A percentile compares a stretch with the other conserved stretches of the same genome.
phyloP scores from a whole-genome alignment of 768 basidiomycete species.

The Russula sp. region DNA sequence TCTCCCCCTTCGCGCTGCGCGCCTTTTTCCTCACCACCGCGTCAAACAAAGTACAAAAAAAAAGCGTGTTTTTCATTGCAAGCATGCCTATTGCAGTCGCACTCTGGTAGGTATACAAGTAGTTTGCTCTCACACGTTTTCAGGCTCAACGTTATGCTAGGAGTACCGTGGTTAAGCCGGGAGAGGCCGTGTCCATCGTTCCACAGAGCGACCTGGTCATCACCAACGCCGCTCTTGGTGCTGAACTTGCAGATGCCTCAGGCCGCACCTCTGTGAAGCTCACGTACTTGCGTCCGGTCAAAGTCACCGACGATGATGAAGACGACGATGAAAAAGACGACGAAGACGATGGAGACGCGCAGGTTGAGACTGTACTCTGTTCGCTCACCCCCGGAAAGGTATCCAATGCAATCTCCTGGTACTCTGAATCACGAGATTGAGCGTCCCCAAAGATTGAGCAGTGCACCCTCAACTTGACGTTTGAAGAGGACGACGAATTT shows the following conservation, averaged over 20 bases:
- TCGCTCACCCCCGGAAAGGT: conserved; percentile 83
- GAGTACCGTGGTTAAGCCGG: conserved; percentile 60
- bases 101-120: conserved; percentile 49
- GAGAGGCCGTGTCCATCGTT: conserved; percentile 52
- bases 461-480: conserved; percentile 61
- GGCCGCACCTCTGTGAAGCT: conserved; percentile 69
- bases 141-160: conserved; percentile 38
- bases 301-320: conserved; percentile 47
- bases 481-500: conserved; percentile 64
- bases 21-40: conserved; percentile 3
- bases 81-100: conserved; percentile 62
- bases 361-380: conserved; percentile 60
- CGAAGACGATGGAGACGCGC: conserved; percentile 38
- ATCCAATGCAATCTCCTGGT: conserved; percentile 28
- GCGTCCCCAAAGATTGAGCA: conserved; percentile 64
- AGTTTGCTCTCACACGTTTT: conserved; percentile 11
- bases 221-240: conserved; percentile 80
- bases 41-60: conserved; percentile 9
- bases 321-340: conserved; percentile 46
- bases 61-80: conserved; percentile 21
- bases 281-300: conserved; percentile 45
- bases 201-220: conserved; percentile 70
- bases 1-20: not conserved
- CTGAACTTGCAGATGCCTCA: conserved; percentile 58
- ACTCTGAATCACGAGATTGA: conserved; percentile 9